phyloP scores from a whole-genome alignment of 2,329 filamentous ascomycete genomes.

The Venturia oleaginea region DNA sequence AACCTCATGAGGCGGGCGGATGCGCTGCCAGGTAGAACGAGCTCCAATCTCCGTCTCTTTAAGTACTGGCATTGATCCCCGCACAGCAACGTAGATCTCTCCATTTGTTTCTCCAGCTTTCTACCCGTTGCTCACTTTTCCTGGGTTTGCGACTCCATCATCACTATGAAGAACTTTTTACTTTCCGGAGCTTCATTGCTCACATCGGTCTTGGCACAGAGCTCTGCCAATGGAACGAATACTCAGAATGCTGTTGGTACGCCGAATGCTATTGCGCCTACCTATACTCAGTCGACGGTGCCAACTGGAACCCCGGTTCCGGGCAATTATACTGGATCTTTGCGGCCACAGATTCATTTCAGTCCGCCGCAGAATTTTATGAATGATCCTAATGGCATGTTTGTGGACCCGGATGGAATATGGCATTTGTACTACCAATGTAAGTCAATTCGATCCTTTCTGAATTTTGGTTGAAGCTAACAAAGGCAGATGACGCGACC shows the following conservation, averaged over 20 bases:
- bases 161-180: background rate
- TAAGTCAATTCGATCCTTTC: slow-evolving; percentile 16
- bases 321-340: slow-evolving; percentile 31
- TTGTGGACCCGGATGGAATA: slow-evolving; percentile 45
- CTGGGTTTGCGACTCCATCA: background rate
- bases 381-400: slow-evolving; percentile 59
- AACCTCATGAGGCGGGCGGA: background rate
- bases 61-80: background rate
- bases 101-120: background rate
- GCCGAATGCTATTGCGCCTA: slow-evolving; percentile 5
- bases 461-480: slow-evolving; percentile 15
- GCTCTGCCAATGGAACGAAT: background rate
- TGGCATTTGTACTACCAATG: slow-evolving; percentile 61
- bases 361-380: slow-evolving; percentile 44
- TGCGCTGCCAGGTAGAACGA: background rate
- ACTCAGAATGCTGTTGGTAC: background rate
- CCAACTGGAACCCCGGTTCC: slow-evolving; percentile 27
- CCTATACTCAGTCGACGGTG: slow-evolving; percentile 21
- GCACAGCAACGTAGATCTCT: background rate
- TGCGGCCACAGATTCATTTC: slow-evolving; percentile 48
- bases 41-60: background rate
- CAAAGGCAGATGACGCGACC: slow-evolving; percentile 39
- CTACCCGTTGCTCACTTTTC: background rate
- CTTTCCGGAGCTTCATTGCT: background rate
- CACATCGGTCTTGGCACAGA: background rate